Evolutionary conservation across 768 basidiomycete genomes (phyloP).

Genomic region (Mrakia frigida): DNA sequence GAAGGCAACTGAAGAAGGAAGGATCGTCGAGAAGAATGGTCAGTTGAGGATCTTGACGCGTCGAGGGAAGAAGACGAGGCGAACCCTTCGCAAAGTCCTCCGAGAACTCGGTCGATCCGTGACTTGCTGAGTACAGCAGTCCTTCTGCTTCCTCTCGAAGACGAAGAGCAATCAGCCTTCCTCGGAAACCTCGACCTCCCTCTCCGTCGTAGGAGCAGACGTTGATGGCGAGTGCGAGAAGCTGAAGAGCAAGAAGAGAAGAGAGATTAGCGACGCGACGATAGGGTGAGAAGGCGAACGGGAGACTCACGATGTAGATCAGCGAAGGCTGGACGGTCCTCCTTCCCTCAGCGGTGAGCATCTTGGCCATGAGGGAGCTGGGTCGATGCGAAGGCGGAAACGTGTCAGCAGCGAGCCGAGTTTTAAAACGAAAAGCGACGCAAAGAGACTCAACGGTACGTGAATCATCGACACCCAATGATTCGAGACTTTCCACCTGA

Average conservation of each 20-base stretch:
- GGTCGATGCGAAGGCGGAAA: too few species aligned
- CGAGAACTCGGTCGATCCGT: not conserved
- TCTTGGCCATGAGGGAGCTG: not conserved
- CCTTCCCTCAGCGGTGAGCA: not conserved
- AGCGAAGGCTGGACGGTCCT: not conserved
- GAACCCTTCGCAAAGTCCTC: not conserved
- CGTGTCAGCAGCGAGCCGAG: too few species aligned
- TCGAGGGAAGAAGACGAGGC: not conserved
- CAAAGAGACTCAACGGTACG: not conserved
- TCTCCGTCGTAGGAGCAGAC: not conserved
- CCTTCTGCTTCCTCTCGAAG: not conserved
- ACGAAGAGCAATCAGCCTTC: not conserved
- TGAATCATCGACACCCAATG: not conserved
- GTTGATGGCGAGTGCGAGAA: conserved; percentile 8
- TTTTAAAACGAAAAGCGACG: not conserved
- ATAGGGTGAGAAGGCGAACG: not conserved
- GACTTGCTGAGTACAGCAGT: not conserved
- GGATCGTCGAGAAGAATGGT: not conserved
- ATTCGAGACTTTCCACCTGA: not conserved
- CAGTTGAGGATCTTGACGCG: too few species aligned
- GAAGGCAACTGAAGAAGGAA: not conserved
- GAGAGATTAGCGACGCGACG: not conserved
- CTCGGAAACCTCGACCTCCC: not conserved
- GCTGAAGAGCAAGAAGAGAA: not conserved
- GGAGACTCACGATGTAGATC: not conserved